Evolutionary conservation across 345 rosid species (phyloP).

Genomic region (Microcos paniculata): DNA sequence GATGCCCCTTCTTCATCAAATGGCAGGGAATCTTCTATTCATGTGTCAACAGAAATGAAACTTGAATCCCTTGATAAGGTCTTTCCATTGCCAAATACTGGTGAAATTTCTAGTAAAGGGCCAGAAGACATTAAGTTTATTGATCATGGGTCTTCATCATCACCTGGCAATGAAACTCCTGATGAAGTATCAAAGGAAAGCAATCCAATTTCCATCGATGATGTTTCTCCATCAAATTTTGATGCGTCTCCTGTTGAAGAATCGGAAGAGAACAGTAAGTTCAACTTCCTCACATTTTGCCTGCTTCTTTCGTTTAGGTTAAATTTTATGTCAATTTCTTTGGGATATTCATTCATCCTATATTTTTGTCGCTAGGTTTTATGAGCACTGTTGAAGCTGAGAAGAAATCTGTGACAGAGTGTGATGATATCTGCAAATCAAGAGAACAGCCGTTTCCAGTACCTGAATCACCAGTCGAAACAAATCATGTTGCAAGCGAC

Average conservation of each 20-base stretch:
- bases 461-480: conserved; percentile 37
- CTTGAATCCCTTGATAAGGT: conserved; percentile 21
- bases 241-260: conserved; percentile 29
- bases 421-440: conserved; percentile 24
- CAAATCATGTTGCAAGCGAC: conserved; percentile 37
- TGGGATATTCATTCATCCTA: neutral
- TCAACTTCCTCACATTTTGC: neutral
- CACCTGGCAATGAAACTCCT: conserved; percentile 6
- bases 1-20: conserved; percentile 30
- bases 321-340: neutral
- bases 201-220: conserved; percentile 11
- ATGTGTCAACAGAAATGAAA: conserved; percentile 29
- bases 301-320: neutral
- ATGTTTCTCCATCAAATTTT: conserved; percentile 13
- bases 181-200: conserved; percentile 20
- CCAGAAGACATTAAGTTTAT: conserved; percentile 26
- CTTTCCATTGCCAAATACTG: conserved; percentile 21
- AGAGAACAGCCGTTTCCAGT: conserved; percentile 23
- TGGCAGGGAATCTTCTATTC: conserved; percentile 21
- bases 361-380: conserved; percentile 34
- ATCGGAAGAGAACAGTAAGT: conserved; percentile 53
- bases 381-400: conserved; percentile 29
- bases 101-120: conserved; percentile 29
- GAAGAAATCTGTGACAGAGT: conserved; percentile 19
- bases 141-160: conserved; percentile 13